Base-by-base conservation (phyloP, 495 filamentous ascomycete species). In the Annulohypoxylon maeteangense region DNA sequence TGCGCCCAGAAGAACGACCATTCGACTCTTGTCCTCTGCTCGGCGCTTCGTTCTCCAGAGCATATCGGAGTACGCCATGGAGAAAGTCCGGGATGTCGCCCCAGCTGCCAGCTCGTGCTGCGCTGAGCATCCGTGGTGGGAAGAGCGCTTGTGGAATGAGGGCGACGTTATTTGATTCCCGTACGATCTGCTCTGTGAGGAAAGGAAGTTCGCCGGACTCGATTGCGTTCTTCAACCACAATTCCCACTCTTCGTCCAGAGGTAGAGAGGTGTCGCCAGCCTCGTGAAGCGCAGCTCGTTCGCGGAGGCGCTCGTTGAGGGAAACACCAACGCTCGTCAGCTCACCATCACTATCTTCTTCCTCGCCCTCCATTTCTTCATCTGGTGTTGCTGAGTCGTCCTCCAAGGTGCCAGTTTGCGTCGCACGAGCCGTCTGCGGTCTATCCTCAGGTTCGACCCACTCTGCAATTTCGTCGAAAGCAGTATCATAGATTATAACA, bases 231-330 rank as follows among this genome's bases (percentile, higher is more conserved):
- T 94, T 94, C 36, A 95, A 78, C 90, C 91, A 95, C 78, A 93
- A 91, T 78, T 95, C 92, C 89, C 89, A 95, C 65, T 91, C 90
- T 61, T 91, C 89, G 72, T 96, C 92, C 36, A 93, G 83, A 20
- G 88, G 87, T 34, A 89, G 86, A 5, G 78, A 87, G 68, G 77
- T 82, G 83, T 80, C 90, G 74, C 85, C 90, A 65, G 82, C 89
- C 81, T 82, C 90, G 62, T 80, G 78, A 73, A 79, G 89, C 36
- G 84, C 90, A 45, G 88, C 91, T 25, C 90, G 88, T 48, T 88
- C 89, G 51, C 90, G 79, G n/a, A 95, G 86, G 31, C 88, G 88
- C 75, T 91, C 84, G 70, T 94, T 93, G 47, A 94, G 82, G 42
- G 88, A 86, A 61, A 90, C 81, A 0, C 92, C 92, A 36, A 92